Conservation (phyloP, 108 stramenopile species). For the Seminavis robusta region DNA sequence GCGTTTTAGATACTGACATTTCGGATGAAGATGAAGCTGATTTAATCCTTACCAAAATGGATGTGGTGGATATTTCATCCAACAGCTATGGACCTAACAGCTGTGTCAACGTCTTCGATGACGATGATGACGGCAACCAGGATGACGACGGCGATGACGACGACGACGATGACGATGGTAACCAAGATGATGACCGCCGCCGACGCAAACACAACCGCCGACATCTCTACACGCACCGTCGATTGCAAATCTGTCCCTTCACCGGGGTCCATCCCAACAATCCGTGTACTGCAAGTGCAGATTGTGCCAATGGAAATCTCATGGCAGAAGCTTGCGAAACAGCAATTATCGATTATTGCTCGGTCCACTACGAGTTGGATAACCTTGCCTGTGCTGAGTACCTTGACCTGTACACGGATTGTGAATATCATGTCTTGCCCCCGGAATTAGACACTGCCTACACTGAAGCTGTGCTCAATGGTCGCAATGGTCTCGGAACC, state of each 20-base stretch:
- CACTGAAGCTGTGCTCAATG: conserved; percentile 13
- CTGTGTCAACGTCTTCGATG: too few species aligned
- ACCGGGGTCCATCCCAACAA: too few species aligned
- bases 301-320: too few species aligned
- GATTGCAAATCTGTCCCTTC: too few species aligned
- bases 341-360: conserved; percentile 18
- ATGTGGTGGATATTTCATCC: conserved; percentile 21
- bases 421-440: conserved; percentile 18
- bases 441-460: background rate
- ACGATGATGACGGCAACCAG: too few species aligned
- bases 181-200: too few species aligned
- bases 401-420: conserved; percentile 30
- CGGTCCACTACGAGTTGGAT: conserved; percentile 12
- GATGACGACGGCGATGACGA: too few species aligned
- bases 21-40: too few species aligned
- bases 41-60: conserved; percentile 7
- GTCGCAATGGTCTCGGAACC: conserved; percentile 39
- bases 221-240: too few species aligned
- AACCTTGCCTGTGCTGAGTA: conserved; percentile 30
- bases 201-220: too few species aligned
- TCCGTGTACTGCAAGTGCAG: too few species aligned
- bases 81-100: conserved; percentile 18
- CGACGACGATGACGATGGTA: too few species aligned
- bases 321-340: conserved; percentile 10
- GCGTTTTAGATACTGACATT: conserved; percentile 9